Base-by-base conservation (phyloP, 192 early-diverging fungal genomes). In the Podila epigama region DNA sequence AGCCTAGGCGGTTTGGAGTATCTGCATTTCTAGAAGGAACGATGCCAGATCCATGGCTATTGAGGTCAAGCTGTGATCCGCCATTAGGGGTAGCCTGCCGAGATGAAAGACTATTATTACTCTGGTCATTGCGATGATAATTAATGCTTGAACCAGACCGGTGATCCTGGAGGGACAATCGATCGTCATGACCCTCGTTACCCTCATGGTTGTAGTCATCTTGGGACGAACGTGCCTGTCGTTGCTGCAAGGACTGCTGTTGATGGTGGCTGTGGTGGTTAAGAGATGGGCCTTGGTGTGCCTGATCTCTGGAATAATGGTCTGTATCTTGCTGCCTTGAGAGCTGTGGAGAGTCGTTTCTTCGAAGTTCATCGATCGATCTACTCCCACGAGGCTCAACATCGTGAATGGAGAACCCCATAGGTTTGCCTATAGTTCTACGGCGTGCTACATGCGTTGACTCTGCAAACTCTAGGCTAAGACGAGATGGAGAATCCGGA, bases 401-500 rank as follows among this genome's bases (percentile, higher is more conserved):
- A 1, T 68, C 72, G 0, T 54, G 73, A 12, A 53, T 42, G 8
- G 31, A 39, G 51, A 55, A 77, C 7, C 66, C 66, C 28, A 60
- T 58, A n/a, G 73, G 73, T 32, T 68, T 77, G n/a, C 73, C 73
- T 8, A 68, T 58, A 4, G 73, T 77, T 36, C 66, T 50, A 20
- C 73, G 73, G 44, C 73, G 73, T 0, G 61, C 73, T 10, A 57
- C 40, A 36, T 77, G 64, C 10, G 50, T 64, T 1, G 60, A 28
- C n/a, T 77, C 73, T 5, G 29, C 44, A 33, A 68, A 50, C 7
- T 64, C 63, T n/a, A 56, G 33, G 29, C 58, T 64, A 36, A 64
- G 25, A 25, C 42, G 34, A 35, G 61, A 71, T 6, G 50, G 51
- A 1, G 63, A 56, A 1, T 40, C 39, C 10, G 31, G 27, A 16